Evolutionary conservation across 352 stramenopile genomes (phyloP).

Genomic region (Phytophthora quininea): DNA sequence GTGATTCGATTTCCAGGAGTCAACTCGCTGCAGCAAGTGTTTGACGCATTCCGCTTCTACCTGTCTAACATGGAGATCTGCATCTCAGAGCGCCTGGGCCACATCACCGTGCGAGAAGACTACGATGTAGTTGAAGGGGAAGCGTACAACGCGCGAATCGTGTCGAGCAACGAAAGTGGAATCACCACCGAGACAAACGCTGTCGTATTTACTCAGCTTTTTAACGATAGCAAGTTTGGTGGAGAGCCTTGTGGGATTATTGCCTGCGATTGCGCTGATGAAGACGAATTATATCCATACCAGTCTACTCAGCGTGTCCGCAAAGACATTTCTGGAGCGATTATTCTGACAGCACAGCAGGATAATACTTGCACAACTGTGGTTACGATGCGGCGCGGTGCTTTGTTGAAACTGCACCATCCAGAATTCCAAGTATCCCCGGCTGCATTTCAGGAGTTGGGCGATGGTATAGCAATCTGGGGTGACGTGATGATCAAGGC

Average conservation of each 20-base stretch:
- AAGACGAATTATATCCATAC: conserved; percentile 42
- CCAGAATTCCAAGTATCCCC: conserved; percentile 19
- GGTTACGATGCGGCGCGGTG: conserved; percentile 22
- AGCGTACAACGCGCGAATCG: conserved; percentile 34
- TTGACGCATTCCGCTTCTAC: conserved; percentile 42
- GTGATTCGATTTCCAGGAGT: conserved; percentile 34
- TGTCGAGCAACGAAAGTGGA: conserved; percentile 18
- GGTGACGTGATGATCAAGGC: conserved; percentile 31
- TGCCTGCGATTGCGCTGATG: conserved; percentile 33
- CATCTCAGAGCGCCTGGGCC: conserved; percentile 40
- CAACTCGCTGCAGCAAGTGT: conserved; percentile 38
- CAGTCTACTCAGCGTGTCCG: conserved; percentile 17
- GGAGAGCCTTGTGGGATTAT: conserved; percentile 34
- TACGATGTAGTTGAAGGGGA: conserved; percentile 28
- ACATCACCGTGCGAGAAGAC: conserved; percentile 40
- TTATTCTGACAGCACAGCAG: conserved; percentile 29
- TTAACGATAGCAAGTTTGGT: conserved; percentile 15
- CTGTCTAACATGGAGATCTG: conserved; percentile 54
- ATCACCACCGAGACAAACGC: conserved; percentile 31
- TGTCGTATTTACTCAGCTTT: conserved; percentile 28
- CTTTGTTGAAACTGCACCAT: conserved; percentile 18
- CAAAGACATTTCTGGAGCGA: conserved; percentile 37
- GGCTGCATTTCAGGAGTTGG: conserved; percentile 19
- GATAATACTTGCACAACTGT: not conserved
- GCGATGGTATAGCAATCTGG: conserved; percentile 21